A percentile compares a stretch with the other conserved stretches of the same genome.
phyloP scores from a whole-genome alignment of 305 asterid genomes.

The Stenogyne calaminthoides region DNA sequence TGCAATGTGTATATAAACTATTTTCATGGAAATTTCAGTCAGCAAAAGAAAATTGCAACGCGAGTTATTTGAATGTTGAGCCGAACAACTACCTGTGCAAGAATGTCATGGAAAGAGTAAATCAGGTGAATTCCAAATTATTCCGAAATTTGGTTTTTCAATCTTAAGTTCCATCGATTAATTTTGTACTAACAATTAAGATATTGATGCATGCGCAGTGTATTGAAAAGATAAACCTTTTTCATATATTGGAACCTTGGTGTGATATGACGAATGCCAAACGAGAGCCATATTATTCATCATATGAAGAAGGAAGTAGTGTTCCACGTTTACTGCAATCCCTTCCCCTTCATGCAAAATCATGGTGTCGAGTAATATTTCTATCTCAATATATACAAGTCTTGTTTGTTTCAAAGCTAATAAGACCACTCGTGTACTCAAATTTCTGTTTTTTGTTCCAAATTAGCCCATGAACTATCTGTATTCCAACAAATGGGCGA shows the following conservation, averaged over 20 bases:
- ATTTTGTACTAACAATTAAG: not conserved
- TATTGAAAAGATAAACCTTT: not conserved
- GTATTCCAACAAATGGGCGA: conserved; percentile 41
- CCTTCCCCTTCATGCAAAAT: not conserved
- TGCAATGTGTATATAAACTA: not conserved
- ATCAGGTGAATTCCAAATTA: not conserved
- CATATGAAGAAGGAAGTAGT: conserved; percentile 12
- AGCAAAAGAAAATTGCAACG: not conserved
- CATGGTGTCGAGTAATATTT: conserved; percentile 37
- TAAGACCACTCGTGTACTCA: no score
- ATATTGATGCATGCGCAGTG: not conserved
- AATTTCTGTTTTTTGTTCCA: not conserved
- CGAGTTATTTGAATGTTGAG: not conserved
- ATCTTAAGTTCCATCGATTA: not conserved
- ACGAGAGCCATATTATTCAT: not conserved
- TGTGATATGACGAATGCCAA: conserved; percentile 14
- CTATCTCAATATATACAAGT: no score
- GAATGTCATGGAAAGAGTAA: not conserved
- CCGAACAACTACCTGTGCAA: not conserved
- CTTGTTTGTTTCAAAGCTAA: no score
- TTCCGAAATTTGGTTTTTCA: not conserved
- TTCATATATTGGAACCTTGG: conserved; percentile 35
- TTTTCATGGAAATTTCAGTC: not conserved
- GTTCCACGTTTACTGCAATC: conserved; percentile 9
- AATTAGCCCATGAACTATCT: conserved; percentile 18